Evolutionary conservation across 169 alveolate species (phyloP).

Genomic region (Cryptosporidium andersoni): DNA sequence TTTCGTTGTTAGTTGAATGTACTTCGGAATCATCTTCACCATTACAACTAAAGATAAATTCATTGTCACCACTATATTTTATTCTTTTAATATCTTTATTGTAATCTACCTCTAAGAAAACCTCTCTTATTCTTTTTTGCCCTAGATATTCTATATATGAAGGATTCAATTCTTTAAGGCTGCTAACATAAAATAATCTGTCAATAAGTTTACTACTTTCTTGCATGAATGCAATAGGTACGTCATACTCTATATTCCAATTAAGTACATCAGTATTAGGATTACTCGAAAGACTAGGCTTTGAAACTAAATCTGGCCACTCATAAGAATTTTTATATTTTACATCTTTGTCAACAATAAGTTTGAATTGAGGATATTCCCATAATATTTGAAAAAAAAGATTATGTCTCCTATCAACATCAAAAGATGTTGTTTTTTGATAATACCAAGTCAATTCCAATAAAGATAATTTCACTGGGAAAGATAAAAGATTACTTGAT

Average conservation of each 20-base stretch:
- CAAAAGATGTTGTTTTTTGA: slow-evolving; percentile 35
- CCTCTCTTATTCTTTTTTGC: not conserved
- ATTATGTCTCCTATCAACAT: slow-evolving; percentile 51
- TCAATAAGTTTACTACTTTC: no score
- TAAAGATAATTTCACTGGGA: slow-evolving; percentile 37
- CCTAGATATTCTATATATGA: not conserved
- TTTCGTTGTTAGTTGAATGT: not conserved
- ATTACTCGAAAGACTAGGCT: not conserved
- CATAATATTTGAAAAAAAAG: slow-evolving; percentile 37
- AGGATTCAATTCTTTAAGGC: not conserved
- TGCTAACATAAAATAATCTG: no score
- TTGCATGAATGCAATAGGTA: not conserved
- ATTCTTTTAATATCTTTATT: slow-evolving; percentile 25
- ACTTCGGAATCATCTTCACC: not conserved
- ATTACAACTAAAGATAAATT: not conserved
- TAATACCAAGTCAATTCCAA: slow-evolving; percentile 67
- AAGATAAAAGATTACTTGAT: slow-evolving; percentile 6
- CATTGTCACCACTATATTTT: slow-evolving; percentile 15
- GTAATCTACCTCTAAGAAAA: not conserved
- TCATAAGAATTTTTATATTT: not conserved
- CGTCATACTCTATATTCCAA: slow-evolving; percentile 45
- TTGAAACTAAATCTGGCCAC: no score
- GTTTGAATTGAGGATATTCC: slow-evolving; percentile 24
- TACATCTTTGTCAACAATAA: slow-evolving; percentile 9
- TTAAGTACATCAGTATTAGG: not conserved